These are phyloP conservation scores for Fraxinus ornus DNA, from an alignment of 305 asterid genomes.

Conservation along the genomic window DNA sequence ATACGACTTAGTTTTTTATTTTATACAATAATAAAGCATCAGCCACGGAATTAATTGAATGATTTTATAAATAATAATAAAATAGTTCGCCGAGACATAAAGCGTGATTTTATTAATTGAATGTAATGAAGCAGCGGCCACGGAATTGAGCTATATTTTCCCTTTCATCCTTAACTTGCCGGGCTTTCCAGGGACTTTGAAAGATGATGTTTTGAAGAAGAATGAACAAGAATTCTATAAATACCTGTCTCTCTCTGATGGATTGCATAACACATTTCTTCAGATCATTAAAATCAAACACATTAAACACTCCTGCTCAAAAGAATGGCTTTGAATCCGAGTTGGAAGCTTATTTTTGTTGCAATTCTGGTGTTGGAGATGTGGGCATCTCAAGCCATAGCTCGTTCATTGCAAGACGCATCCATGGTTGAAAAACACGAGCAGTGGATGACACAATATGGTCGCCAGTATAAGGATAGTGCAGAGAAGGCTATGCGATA, in stretches of 20 bases:
- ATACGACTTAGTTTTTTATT: too few relatives aligned
- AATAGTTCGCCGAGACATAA: not conserved
- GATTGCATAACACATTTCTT: not conserved
- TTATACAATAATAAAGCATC: too few relatives aligned
- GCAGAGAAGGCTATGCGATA: slow-evolving; percentile 30
- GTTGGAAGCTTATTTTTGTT: slow-evolving; percentile 7
- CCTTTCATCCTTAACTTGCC: slow-evolving; percentile 6
- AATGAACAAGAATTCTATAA: not conserved
- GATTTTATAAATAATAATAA: too few relatives aligned
- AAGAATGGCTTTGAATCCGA: not conserved
- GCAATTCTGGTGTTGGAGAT: not conserved
- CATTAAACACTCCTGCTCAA: not conserved
- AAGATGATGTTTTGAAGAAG: not conserved
- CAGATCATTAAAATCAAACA: not conserved
- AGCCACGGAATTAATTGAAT: too few relatives aligned
- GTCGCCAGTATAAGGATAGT: slow-evolving; percentile 12
- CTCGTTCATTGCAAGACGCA: not conserved
- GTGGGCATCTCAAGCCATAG: not conserved
- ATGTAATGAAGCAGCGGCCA: slow-evolving; percentile 11
- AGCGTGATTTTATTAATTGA: not conserved
- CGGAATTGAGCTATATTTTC: not conserved
- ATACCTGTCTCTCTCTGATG: not conserved
- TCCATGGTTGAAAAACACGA: slow-evolving; percentile 19
- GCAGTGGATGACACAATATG: slow-evolving; percentile 34
- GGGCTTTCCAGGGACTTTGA: slow-evolving; percentile 5